Base-by-base conservation (phyloP, 805 yeast species). In the Metschnikowia santaceciliae region DNA sequence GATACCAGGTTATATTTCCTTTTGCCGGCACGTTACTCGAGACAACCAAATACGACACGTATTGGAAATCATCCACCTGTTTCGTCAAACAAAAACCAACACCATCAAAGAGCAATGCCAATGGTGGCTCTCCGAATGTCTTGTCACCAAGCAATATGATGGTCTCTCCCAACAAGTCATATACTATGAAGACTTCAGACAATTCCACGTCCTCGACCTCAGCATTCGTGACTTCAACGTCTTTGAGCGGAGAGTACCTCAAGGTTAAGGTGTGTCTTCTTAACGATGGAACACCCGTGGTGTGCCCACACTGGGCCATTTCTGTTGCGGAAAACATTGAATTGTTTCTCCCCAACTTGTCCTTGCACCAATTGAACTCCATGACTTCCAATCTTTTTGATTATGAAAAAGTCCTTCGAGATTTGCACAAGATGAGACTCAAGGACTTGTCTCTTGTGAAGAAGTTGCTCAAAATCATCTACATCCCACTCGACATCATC, bases 21-120 rank as follows among this genome's bases (percentile, higher is more conserved):
- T 94, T 86, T 64, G 76, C 84, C 5, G 97, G 97, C 6, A 71
- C 70, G 0, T 86, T 96, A 4, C 71, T 92, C 52, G 97, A 91
- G 66, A 86, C 95, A 40, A 84, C 96, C 10, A 89, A 90, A 70
- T 90, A 88, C 64, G 97, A 91, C 62, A 92, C 98, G 0, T 92
- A 92, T 69, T 92, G 99, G 99, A 94, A 91, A 68, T 85, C 76
- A 0, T 72, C 96, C 0, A 88, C 97, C 0, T 79, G 85, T 42
- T 81, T 80, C 45, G 69, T 68, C 15, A 68, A 68, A 48, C 63
- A 61, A 47, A 60, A 59, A 42, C 63, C 64, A 26, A 60, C 62
- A 13, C 23, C 34, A 15, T 53, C 62, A 40, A 70, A 66, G 46
- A 55, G 62, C 45, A 70, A 68, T 54, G 67, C 68, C n/a, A 72